Conservation (phyloP, 73 alveolate species). For the Paramecium sexaurelia region DNA sequence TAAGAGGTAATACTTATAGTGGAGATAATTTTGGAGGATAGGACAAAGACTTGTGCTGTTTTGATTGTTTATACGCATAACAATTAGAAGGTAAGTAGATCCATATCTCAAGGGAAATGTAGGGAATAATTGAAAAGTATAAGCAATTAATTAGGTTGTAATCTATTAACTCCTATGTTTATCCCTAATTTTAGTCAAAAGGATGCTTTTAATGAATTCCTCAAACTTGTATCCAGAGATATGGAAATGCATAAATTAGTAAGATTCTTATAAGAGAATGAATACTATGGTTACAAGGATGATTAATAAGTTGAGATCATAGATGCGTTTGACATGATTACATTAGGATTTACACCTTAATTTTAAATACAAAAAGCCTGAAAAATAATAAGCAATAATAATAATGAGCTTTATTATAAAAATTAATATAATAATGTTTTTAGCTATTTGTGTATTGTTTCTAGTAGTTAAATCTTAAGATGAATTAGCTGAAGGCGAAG, state of each 20-base stretch:
- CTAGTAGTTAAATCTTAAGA: neutral
- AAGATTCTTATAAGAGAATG: neutral
- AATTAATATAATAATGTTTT: neutral
- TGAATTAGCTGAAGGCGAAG: slow-evolving; percentile 14
- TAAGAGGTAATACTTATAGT: neutral
- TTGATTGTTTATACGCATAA: neutral
- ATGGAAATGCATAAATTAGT: neutral
- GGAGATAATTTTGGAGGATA: neutral
- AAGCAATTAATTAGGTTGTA: neutral
- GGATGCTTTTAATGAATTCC: neutral
- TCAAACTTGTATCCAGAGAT: neutral
- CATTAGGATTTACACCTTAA: neutral
- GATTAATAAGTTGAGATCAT: neutral
- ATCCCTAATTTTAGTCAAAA: neutral
- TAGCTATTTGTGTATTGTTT: neutral
- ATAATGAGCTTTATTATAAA: neutral
- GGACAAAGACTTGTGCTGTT: neutral
- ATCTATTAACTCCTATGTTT: neutral
- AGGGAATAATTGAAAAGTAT: neutral
- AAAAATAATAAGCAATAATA: neutral
- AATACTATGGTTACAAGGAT: neutral
- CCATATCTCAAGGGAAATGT: neutral
- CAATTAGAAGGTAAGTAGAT: neutral
- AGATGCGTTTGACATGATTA: neutral
- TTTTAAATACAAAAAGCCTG: too few relatives aligned